phyloP scores from a whole-genome alignment of 1,139 yeast genomes.

The Lodderomyces jiufengensis region DNA sequence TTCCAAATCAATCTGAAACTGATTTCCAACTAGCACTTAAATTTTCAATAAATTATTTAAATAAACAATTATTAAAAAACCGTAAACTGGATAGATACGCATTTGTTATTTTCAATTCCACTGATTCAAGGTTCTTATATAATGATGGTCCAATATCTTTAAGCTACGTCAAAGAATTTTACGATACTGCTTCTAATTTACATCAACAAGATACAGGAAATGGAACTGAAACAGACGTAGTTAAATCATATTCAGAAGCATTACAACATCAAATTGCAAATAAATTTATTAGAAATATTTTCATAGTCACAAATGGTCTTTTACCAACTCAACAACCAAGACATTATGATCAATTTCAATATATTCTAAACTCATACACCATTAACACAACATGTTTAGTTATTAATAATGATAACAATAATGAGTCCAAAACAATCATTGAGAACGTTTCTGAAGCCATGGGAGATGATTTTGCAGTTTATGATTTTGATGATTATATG shows the following conservation, averaged over 20 bases:
- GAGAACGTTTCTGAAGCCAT: slow-evolving; percentile 14
- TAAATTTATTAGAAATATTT: slow-evolving; percentile 36
- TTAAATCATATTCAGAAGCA: slow-evolving; percentile 28
- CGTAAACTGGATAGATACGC: slow-evolving; percentile 13
- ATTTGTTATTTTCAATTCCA: slow-evolving; percentile 10
- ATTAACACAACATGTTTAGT: slow-evolving; percentile 29
- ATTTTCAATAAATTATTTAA: slow-evolving; percentile 9
- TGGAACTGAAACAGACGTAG: slow-evolving; percentile 16
- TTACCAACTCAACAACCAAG: background rate
- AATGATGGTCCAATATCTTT: slow-evolving; percentile 25
- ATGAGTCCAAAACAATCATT: slow-evolving; percentile 16
- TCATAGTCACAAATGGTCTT: slow-evolving; percentile 42
- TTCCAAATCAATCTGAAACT: background rate
- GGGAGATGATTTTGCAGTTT: slow-evolving; percentile 1
- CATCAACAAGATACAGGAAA: slow-evolving; percentile 7
- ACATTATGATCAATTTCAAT: background rate
- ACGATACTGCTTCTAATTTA: slow-evolving; percentile 9
- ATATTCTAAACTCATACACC: slow-evolving; percentile 2
- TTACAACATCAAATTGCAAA: slow-evolving; percentile 14
- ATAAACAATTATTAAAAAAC: slow-evolving; percentile 12
- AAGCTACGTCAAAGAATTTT: slow-evolving; percentile 16
- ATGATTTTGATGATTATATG: slow-evolving; percentile 14
- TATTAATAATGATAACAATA: slow-evolving; percentile 22
- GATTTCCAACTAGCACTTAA: slow-evolving; percentile 8
- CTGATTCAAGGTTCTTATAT: slow-evolving; percentile 20